Evolutionary conservation across 306 rosid species (phyloP).

Genomic region (Corylus heterophylla): DNA sequence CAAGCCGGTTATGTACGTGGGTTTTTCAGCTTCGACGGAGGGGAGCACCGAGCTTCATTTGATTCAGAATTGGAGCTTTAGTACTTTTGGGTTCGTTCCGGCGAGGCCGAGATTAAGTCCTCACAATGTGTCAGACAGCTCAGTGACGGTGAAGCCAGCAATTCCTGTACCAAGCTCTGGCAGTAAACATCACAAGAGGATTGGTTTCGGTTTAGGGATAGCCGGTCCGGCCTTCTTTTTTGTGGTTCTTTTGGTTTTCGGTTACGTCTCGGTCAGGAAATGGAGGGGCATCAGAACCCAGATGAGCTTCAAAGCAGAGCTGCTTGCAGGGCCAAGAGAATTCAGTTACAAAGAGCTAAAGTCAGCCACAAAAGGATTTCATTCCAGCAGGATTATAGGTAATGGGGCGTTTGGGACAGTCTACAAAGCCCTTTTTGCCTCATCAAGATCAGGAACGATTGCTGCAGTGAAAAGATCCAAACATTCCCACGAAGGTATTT

Average conservation of each 20-base stretch:
- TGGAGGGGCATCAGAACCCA: constrained; percentile 37
- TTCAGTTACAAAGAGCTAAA: constrained; percentile 66
- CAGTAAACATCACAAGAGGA: constrained; percentile 19
- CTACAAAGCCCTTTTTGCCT: constrained; percentile 60
- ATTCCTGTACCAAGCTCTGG: constrained; percentile 25
- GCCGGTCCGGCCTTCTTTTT: constrained; percentile 52
- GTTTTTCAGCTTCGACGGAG: constrained; percentile 64
- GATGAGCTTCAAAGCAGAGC: constrained; percentile 46
- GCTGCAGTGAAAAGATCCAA: constrained; percentile 60
- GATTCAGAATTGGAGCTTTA: constrained; percentile 67
- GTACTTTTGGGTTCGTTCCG: constrained; percentile 44
- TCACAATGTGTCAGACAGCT: constrained; percentile 57
- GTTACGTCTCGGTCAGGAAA: constrained; percentile 45
- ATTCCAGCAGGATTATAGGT: constrained; percentile 65
- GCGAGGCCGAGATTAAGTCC: constrained; percentile 26
- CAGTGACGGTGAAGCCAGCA: constrained; percentile 30
- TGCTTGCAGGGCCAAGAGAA: constrained; percentile 64
- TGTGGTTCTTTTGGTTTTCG: constrained; percentile 42
- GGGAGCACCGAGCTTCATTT: constrained; percentile 76
- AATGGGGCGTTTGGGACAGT: constrained; percentile 88
- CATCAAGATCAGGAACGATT: constrained; percentile 38
- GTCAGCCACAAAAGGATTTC: constrained; percentile 68
- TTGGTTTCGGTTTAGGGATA: constrained; percentile 54
- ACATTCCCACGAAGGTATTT: constrained; percentile 49
- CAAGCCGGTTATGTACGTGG: constrained; percentile 40